Conservation (phyloP, 2,329 filamentous ascomycete species). For the Blastomyces silverae region DNA sequence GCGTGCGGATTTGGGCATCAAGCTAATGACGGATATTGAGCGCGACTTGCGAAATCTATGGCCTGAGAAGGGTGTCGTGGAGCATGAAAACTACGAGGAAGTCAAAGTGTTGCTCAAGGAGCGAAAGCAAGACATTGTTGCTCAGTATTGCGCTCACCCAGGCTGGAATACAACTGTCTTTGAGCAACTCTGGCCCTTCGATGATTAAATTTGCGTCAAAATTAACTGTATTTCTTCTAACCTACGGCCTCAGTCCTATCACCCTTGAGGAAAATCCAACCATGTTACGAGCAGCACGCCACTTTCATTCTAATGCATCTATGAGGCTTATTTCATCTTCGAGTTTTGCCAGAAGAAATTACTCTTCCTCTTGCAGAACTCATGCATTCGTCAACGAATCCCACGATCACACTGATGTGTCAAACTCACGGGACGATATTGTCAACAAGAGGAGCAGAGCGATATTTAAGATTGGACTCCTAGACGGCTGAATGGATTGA, state of each 20-base stretch:
- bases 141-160: neutral
- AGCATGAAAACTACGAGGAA: conserved; percentile 10
- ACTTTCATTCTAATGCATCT: neutral
- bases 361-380: neutral
- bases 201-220: neutral
- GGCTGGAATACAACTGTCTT: conserved; percentile 11
- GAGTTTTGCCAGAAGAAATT: neutral
- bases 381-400: neutral
- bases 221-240: neutral
- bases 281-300: neutral
- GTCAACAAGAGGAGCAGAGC: neutral
- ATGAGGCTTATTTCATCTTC: neutral
- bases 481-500: neutral
- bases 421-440: neutral
- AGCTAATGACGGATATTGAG: conserved; percentile 1
- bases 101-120: conserved; percentile 1
- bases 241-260: neutral
- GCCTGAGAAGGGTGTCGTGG: conserved; percentile 14
- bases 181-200: conserved; percentile 12
- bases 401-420: neutral
- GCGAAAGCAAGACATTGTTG: neutral
- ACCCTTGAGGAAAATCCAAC: neutral
- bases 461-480: neutral
- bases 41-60: conserved; percentile 12
- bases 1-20: neutral